Evolutionary conservation across 495 filamentous ascomycete species (phyloP), one percentile per base, ranked within the genome.

Genomic region (Lophiostoma macrostomum): DNA sequence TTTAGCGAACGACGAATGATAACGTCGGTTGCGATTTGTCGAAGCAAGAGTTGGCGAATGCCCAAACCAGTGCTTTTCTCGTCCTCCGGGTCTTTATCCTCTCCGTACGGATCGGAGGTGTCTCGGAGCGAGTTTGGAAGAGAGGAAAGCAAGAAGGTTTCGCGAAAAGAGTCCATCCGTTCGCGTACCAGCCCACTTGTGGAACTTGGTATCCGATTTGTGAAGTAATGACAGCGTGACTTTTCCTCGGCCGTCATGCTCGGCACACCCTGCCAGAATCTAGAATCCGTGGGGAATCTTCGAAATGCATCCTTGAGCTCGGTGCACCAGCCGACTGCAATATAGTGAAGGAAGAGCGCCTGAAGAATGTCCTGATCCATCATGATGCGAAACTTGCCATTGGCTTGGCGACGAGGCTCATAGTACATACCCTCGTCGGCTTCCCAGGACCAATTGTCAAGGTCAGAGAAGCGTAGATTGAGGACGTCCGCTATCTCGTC

Each of bases 311-410:
- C 5, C 22, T 29, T 43, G 8, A 43, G 20, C 4, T 29, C 2
- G 16, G 16, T n/a, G 25, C 40, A 43, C 40, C 30, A 47, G 27
- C 6, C 22, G 19, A 47, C 28, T 3, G 43, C 27, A 35, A 45
- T 53, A 24, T 42, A 43, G 27, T 53, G 39, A 13, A 53, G 36
- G 31, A 53, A 36, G 2, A 44, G 14, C 2, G 50, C 50, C 18
- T 53, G 50, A 4, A 53, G 50, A 25, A 53, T 39, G 27, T 53
- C 39, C 27, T 53, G 30, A 27, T 53, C 39, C 50, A 45, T 34
- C 39, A 42, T 43, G 37, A 45, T 45, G 13, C 50, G 50, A 25
- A 40, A 53, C 25, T 53, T 45, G 23, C 50, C 50, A 39, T 53
- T 53, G 2, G 24, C 30, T 11, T 53, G 37, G 20, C 50, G 50